A percentile compares a stretch with the other conserved stretches of the same genome.
phyloP scores from a whole-genome alignment of 2,329 filamentous ascomycete genomes.

The Penicillium sp. region DNA sequence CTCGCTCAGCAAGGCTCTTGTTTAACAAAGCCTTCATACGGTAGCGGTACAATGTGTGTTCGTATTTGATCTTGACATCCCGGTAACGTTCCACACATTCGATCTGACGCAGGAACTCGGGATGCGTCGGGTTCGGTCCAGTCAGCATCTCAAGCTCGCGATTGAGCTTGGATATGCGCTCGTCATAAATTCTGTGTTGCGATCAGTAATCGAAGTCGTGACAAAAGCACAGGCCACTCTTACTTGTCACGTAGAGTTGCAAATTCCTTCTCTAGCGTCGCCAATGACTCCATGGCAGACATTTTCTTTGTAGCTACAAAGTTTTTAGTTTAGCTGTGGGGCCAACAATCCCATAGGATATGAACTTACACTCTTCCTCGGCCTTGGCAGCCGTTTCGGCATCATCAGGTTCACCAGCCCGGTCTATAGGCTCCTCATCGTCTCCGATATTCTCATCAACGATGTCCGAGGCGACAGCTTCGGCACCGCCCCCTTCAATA shows the following conservation, averaged over 20 bases:
- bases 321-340: conserved; percentile 4
- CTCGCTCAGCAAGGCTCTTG: conserved; percentile 71
- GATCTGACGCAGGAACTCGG: conserved; percentile 85
- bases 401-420: conserved; percentile 43
- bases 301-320: conserved; percentile 67
- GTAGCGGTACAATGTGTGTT: conserved; percentile 66
- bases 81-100: conserved; percentile 76
- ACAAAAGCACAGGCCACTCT: conserved; percentile 13
- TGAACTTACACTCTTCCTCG: conserved; percentile 49
- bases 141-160: conserved; percentile 57
- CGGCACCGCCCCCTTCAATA: conserved; percentile 33
- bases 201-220: conserved; percentile 12
- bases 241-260: conserved; percentile 66
- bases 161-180: conserved; percentile 76
- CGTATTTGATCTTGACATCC: conserved; percentile 71
- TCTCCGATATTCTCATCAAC: conserved; percentile 47
- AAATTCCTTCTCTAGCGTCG: conserved; percentile 81
- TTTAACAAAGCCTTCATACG: conserved; percentile 67
- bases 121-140: conserved; percentile 63
- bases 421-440: conserved; percentile 46
- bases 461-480: conserved; percentile 39
- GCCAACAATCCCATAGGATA: not conserved
- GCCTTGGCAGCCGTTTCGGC: conserved; percentile 43
- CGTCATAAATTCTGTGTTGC: conserved; percentile 67
- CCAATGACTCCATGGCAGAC: conserved; percentile 71